Conservation (phyloP, 2,329 filamentous ascomycete genomes). For the Periconia sp. region DNA sequence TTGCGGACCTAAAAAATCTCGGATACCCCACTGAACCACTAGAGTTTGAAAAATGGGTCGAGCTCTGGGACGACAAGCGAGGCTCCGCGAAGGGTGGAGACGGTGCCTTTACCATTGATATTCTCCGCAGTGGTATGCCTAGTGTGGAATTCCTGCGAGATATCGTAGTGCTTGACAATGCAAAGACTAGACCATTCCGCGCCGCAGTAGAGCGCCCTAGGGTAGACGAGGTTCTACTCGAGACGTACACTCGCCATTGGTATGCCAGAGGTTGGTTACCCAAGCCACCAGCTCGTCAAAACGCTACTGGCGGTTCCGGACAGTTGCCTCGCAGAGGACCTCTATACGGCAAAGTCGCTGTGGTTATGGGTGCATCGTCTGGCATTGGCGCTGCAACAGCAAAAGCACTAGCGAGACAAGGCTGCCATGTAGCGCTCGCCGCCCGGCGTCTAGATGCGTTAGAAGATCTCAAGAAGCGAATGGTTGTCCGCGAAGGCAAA, state of each 20-base stretch:
- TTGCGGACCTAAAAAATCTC: constrained; percentile 67
- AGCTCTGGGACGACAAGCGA: constrained; percentile 74
- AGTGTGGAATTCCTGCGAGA: constrained; percentile 72
- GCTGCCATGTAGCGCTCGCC: constrained; percentile 73
- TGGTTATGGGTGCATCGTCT: constrained; percentile 80
- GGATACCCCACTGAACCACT: constrained; percentile 73
- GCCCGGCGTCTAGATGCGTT: constrained; percentile 74
- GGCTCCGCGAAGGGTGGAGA: constrained; percentile 69
- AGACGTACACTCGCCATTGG: constrained; percentile 81
- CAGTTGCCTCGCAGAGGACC: constrained; percentile 61
- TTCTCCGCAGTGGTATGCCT: constrained; percentile 81
- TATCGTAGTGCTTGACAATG: constrained; percentile 76
- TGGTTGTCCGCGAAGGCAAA: constrained; percentile 65
- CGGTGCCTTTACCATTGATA: constrained; percentile 77
- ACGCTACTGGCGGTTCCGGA: constrained; percentile 52
- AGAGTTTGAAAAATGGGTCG: constrained; percentile 75
- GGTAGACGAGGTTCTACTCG: constrained; percentile 72
- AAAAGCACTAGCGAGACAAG: constrained; percentile 70
- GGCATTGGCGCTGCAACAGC: constrained; percentile 81
- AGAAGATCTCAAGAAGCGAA: constrained; percentile 68
- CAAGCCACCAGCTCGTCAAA: constrained; percentile 62
- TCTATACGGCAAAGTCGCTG: constrained; percentile 71
- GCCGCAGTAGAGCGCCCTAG: constrained; percentile 68
- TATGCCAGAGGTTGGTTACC: constrained; percentile 80
- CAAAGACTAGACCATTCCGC: constrained; percentile 67